Percentiles rank a stretch among this genome's conserved stretches.
Evolutionary conservation across 1,284 basidiomycete genomes (phyloP).

Genomic region (Filobasidium uniguttulatum): DNA sequence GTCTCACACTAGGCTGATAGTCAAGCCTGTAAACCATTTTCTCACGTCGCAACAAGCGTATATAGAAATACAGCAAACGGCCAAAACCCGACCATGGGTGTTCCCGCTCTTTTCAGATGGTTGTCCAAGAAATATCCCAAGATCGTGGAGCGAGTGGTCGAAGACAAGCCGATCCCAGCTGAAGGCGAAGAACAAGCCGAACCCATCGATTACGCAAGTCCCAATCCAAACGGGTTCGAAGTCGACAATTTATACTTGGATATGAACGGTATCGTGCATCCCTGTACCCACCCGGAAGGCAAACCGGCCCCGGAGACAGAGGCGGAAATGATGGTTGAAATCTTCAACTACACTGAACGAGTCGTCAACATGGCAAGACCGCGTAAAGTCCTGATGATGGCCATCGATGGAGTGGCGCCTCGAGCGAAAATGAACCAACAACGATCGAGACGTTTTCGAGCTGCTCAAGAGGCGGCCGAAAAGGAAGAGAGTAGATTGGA

Average conservation of each 20-base stretch:
- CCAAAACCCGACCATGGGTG: no score
- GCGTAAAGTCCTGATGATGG: constrained; percentile 91
- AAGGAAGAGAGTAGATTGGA: constrained; percentile 71
- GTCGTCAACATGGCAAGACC: constrained; percentile 96
- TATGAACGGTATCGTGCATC: constrained; percentile 63
- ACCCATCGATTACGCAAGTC: constrained; percentile 64
- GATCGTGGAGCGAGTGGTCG: constrained; percentile 68
- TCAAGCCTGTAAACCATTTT: no score
- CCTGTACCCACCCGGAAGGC: constrained; percentile 96
- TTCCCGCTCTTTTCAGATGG: constrained; percentile 87
- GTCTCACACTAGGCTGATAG: no score
- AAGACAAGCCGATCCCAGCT: constrained; percentile 60
- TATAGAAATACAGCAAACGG: no score
- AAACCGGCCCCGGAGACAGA: constrained; percentile 94
- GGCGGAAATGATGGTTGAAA: constrained; percentile 97
- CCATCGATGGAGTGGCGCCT: constrained; percentile 94
- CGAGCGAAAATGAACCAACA: constrained; percentile 99
- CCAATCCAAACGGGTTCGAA: constrained; percentile 93
- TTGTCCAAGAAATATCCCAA: constrained; percentile 93
- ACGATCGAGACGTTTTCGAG: constrained; percentile 79
- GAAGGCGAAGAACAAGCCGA: constrained; percentile 53
- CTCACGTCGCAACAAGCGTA: no score
- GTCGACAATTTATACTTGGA: constrained; percentile 81
- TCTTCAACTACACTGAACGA: constrained; percentile 93
- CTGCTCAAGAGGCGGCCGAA: constrained; percentile 86